Conservation (phyloP, 192 early-diverging fungal species). For the Diversispora eburnea region DNA sequence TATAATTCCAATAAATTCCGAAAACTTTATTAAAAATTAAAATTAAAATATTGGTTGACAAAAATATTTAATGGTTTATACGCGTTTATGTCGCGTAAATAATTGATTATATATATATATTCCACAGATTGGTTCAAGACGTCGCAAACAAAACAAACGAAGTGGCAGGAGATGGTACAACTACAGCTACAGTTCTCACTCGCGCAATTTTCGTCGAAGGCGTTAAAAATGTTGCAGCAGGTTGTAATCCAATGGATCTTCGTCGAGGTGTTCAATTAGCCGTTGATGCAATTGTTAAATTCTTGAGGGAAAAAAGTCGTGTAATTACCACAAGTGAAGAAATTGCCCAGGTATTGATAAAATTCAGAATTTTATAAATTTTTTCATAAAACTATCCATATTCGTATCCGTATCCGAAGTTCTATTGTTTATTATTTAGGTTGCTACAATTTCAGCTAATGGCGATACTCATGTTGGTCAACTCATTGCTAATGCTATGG, state of each 20-base stretch:
- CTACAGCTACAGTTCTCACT: constrained; percentile 96
- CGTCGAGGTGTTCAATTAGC: constrained; percentile 91
- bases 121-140: constrained; percentile 86
- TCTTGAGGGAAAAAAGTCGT: constrained; percentile 85
- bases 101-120: background rate
- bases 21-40: background rate
- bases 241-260: constrained; percentile 99
- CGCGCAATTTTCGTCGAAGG: constrained; percentile 99
- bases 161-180: constrained; percentile 98
- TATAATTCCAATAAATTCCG: background rate
- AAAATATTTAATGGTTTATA: background rate
- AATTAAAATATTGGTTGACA: background rate
- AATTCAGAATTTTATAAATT: background rate
- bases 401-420: background rate
- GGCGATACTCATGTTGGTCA: constrained; percentile 96
- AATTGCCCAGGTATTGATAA: constrained; percentile 80
- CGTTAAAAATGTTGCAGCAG: constrained; percentile 98
- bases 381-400: background rate
- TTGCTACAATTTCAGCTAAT: constrained; percentile 98
- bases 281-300: constrained; percentile 90
- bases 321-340: constrained; percentile 94
- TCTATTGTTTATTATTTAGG: constrained; percentile 25
- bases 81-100: background rate
- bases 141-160: constrained; percentile 99
- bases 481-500: constrained; percentile 99